Evolutionary conservation across 208 protist species (phyloP).

Genomic region (Trypanosoma caninum): DNA sequence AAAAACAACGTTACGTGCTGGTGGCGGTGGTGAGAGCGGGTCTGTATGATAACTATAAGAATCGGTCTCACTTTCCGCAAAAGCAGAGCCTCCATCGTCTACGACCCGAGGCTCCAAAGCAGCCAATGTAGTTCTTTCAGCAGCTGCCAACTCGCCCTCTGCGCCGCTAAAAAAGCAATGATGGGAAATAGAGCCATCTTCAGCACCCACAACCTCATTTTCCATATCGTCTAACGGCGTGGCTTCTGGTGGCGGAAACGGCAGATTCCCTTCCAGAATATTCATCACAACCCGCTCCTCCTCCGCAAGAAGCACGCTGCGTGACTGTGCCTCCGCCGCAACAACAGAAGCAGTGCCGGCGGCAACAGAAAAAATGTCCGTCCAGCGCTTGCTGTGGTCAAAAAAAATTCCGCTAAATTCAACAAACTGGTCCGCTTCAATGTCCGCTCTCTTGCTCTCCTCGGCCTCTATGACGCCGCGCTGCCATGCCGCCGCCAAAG

Average conservation of each 20-base stretch:
- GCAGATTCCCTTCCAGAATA: conserved; percentile 8
- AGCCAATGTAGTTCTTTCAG: too few relatives aligned
- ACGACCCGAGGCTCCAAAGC: too few relatives aligned
- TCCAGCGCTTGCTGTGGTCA: conserved; percentile 10
- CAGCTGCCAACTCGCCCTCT: too few relatives aligned
- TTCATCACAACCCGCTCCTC: conserved; percentile 23
- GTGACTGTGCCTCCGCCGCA: conserved; percentile 5
- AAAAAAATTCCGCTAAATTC: conserved; percentile 41
- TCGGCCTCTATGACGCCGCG: conserved; percentile 39
- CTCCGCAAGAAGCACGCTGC: conserved; percentile 18
- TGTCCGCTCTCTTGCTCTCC: conserved; percentile 31
- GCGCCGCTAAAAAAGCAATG: too few relatives aligned
- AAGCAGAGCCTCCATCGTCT: background rate
- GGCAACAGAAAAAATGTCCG: too few relatives aligned
- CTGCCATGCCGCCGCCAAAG: conserved; percentile 23
- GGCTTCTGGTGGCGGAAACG: too few relatives aligned
- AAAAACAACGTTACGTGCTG: background rate
- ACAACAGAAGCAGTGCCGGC: too few relatives aligned
- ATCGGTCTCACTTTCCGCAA: background rate
- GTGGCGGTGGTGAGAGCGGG: background rate
- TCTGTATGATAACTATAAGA: background rate
- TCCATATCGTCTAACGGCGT: too few relatives aligned
- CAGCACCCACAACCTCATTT: too few relatives aligned
- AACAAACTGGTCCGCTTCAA: conserved; percentile 50
- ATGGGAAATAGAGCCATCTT: too few relatives aligned